These are phyloP conservation scores for Macroventuria anomochaeta DNA, from an alignment of 2,329 filamentous ascomycete genomes.

Conservation along the genomic window DNA sequence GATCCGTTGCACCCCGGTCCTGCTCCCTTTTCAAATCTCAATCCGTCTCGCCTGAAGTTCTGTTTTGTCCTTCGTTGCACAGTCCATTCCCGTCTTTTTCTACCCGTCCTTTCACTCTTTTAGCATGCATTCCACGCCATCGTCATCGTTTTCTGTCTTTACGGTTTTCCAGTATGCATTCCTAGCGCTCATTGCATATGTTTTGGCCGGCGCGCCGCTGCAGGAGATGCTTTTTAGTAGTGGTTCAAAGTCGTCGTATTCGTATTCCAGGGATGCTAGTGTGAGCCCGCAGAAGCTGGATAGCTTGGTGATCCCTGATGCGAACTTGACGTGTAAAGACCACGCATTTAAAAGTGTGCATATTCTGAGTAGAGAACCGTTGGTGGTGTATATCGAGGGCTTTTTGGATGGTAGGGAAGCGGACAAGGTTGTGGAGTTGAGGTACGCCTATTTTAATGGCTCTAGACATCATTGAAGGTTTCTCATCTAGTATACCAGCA, in stretches of 20 bases:
- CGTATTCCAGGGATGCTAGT: conserved; percentile 24
- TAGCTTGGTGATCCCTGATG: conserved; percentile 50
- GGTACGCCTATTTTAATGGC: conserved; percentile 48
- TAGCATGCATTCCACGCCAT: neutral
- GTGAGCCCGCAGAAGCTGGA: conserved; percentile 38
- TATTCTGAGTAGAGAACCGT: conserved; percentile 60
- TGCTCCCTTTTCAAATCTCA: neutral
- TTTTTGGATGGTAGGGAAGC: conserved; percentile 60
- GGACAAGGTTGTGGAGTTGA: conserved; percentile 59
- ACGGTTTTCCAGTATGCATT: conserved; percentile 38
- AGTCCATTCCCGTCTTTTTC: neutral
- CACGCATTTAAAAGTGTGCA: conserved; percentile 52
- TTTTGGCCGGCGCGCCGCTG: conserved; percentile 48
- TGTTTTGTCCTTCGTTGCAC: neutral
- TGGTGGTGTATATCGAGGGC: conserved; percentile 65
- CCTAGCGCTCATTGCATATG: conserved; percentile 38
- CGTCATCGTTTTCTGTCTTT: conserved; percentile 1
- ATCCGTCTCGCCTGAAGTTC: neutral
- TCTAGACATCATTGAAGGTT: neutral
- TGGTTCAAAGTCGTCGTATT: conserved; percentile 5
- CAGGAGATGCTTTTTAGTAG: conserved; percentile 25
- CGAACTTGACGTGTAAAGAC: conserved; percentile 46
- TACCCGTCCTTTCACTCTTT: neutral
- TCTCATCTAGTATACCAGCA: conserved; percentile 33
- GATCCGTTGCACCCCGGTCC: neutral